Base-by-base conservation (phyloP, 2,329 filamentous ascomycete genomes). In the Stagonosporopsis vannaccii region DNA sequence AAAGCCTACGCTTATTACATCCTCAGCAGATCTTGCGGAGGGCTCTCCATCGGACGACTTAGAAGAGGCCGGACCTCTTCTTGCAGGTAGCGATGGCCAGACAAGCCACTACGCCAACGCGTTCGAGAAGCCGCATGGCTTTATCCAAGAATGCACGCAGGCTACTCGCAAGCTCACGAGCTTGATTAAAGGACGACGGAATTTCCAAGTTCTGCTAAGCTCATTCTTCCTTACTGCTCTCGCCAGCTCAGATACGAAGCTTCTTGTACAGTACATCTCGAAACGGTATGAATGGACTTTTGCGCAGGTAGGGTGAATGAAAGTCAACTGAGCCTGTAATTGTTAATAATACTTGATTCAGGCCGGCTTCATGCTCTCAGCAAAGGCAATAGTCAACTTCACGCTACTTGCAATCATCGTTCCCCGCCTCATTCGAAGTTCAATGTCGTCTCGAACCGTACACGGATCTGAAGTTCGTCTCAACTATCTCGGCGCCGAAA, bases 251-350 rank as follows among this genome's bases (percentile, higher is more conserved):
- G 74, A 76, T 30, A 76, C 74, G 1, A 74, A 75, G 32, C 61
- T 77, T 2, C 66, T 76, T 1, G 70, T 75, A 0, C 73, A 75
- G 39, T 77, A 76, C 41, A 77, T 76, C 13, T 76, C 74, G 7
- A 75, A 75, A 50, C 62, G 75, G 25, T 77, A 76, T 28, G 62
- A 68, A n/a, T 75, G 73, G 73, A 75, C 66, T 0, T 75, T 76
- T 42, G 69, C 72, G 33, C 58, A 72, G 52, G 71, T 71, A 51
- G 41, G 46, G 20, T 4, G 11, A 1, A 22, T 17, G 5, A n/a
- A 7, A 17, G 8, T 1, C 22, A 9, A 40, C 6, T 22, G 7
- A 2, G 9, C 8, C 9, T 5, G 37, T 25, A 7, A 8, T 13
- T 22, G 17, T 15, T 26, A 30, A 20, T 50, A 11, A 33, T 22